phyloP scores from a whole-genome alignment of 208 protist species.

The Acanthamoeba culbertsoni region DNA sequence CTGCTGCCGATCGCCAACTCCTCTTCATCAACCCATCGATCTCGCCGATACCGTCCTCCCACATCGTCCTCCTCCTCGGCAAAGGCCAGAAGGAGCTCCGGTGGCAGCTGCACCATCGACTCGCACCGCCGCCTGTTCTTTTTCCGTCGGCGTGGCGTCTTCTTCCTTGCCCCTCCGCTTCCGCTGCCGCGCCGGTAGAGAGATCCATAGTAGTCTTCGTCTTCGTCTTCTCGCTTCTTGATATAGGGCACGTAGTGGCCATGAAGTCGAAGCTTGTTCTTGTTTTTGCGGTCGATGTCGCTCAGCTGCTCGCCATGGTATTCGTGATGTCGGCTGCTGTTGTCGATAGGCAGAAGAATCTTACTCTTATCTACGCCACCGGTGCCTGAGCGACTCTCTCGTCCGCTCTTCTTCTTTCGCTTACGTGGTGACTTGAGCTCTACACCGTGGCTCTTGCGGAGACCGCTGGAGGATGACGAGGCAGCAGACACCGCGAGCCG shows the following conservation, averaged over 20 bases:
- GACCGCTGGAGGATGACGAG: background rate
- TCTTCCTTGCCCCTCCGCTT: background rate
- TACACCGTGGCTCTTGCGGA: too few relatives aligned
- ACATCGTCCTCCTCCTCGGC: background rate
- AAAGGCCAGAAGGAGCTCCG: constrained; percentile 12
- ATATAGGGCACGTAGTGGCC: background rate
- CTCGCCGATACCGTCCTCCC: background rate
- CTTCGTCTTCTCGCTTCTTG: constrained; percentile 39
- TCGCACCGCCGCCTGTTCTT: constrained; percentile 35
- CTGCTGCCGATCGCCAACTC: background rate
- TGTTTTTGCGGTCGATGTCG: background rate
- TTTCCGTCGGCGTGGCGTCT: background rate
- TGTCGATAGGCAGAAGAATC: constrained; percentile 43
- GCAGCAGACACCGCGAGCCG: background rate
- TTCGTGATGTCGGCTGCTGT: constrained; percentile 5
- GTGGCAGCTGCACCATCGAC: constrained; percentile 15
- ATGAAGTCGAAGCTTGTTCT: background rate
- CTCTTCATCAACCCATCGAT: background rate
- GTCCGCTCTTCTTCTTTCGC: background rate
- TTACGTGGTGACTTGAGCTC: too few relatives aligned
- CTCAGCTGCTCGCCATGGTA: constrained; percentile 35
- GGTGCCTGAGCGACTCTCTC: background rate
- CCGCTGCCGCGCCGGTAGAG: background rate
- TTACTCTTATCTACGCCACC: background rate
- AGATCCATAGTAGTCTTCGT: background rate